Conservation (phyloP, 2,329 filamentous ascomycete genomes). For the Microdochium paspali region DNA sequence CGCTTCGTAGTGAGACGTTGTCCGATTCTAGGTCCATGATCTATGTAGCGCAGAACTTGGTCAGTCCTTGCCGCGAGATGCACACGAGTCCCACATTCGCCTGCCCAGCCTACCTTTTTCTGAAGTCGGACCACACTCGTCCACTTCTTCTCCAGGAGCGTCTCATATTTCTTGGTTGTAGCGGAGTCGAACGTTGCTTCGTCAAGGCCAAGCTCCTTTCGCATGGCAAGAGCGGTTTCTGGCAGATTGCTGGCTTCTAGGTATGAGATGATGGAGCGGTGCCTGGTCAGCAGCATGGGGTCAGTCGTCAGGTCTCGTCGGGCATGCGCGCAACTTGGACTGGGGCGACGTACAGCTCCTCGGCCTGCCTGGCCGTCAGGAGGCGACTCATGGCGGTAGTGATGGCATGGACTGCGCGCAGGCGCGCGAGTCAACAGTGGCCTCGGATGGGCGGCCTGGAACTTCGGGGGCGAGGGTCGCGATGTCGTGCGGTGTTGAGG, state of each 20-base stretch:
- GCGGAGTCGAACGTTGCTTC: slow-evolving; percentile 60
- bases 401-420: background rate
- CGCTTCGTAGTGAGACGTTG: slow-evolving; percentile 63
- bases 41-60: too few species aligned
- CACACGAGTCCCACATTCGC: too few species aligned
- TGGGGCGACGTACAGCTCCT: slow-evolving; percentile 16
- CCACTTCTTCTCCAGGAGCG: slow-evolving; percentile 95
- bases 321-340: background rate
- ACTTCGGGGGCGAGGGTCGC: background rate
- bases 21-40: slow-evolving; percentile 88
- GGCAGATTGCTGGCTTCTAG: slow-evolving; percentile 64
- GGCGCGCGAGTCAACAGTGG: background rate
- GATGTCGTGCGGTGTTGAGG: background rate
- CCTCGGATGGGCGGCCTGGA: background rate
- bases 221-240: slow-evolving; percentile 60
- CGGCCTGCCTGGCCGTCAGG: slow-evolving; percentile 20
- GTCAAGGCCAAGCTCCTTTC: slow-evolving; percentile 66
- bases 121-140: slow-evolving; percentile 89
- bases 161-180: slow-evolving; percentile 90
- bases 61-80: too few species aligned
- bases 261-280: slow-evolving; percentile 92
- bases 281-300: slow-evolving; percentile 22
- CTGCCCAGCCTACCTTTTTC: slow-evolving; percentile 68
- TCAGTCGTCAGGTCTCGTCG: background rate
- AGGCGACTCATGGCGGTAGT: slow-evolving; percentile 16